Percentiles rank a stretch among this genome's conserved stretches.
These are phyloP conservation scores for Coprinopsis cinerea DNA, from an alignment of 768 basidiomycete genomes.

Conservation along the genomic window DNA sequence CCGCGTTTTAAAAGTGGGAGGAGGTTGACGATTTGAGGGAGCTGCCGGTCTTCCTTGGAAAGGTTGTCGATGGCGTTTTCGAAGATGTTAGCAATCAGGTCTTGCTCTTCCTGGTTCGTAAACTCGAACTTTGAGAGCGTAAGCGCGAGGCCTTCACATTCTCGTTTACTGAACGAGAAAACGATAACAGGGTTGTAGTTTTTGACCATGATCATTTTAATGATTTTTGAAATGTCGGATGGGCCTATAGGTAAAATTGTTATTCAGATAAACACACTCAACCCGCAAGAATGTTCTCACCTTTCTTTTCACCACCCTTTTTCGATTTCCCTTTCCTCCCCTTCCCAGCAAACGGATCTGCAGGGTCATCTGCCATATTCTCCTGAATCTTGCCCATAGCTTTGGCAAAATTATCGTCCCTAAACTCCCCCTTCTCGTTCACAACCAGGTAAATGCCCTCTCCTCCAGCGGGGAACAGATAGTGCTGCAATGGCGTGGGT, in stretches of 20 bases:
- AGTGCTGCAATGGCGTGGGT: conserved; percentile 96
- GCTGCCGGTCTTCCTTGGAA: conserved; percentile 75
- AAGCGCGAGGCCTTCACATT: conserved; percentile 91
- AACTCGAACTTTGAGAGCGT: conserved; percentile 94
- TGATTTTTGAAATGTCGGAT: conserved; percentile 95
- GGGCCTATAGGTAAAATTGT: conserved; percentile 43
- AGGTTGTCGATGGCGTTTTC: conserved; percentile 91
- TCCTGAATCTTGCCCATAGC: conserved; percentile 95
- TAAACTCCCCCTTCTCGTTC: conserved; percentile 96
- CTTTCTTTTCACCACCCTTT: conserved; percentile 89
- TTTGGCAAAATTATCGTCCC: conserved; percentile 96
- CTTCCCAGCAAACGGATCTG: conserved; percentile 77
- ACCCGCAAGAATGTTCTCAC: conserved; percentile 30
- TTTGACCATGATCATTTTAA: conserved; percentile 97
- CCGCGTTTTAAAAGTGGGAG: conserved; percentile 91
- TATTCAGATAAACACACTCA: background rate
- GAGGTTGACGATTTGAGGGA: conserved; percentile 91
- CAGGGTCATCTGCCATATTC: conserved; percentile 83
- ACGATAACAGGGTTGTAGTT: conserved; percentile 98
- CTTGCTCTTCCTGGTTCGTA: conserved; percentile 89
- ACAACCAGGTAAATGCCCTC: conserved; percentile 97
- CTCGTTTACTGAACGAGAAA: conserved; percentile 97
- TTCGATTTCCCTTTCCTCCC: conserved; percentile 88
- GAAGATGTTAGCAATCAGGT: conserved; percentile 82
- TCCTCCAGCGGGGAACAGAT: conserved; percentile 93